Evolutionary conservation across 345 rosid genomes (phyloP), one percentile per base, ranked within the genome.

Genomic region (Trapa bicornis): DNA sequence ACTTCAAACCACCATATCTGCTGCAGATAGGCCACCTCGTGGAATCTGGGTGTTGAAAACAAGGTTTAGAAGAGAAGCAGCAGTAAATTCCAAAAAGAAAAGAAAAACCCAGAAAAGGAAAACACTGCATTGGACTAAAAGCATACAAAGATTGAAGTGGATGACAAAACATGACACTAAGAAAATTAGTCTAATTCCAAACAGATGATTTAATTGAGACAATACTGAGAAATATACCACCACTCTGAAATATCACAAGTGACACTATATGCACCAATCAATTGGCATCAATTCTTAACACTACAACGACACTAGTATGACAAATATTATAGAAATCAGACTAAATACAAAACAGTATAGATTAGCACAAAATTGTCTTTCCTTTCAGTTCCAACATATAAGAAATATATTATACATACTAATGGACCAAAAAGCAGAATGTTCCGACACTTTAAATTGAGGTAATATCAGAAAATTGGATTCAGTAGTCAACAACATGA

Each of bases 1-100:
- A 85, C 96, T 82, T 93, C 96, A 75, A 92, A 92, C 98, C 96
- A 92, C 96, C 98, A 89, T 73, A 92, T 86, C 82, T 89, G 96
- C 76, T 85, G 98, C 75, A 89, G 70, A 80, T 87, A 88, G 47
- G 98, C 97, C 77, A 93, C 85, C 63, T 74, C 80, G 37, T 82
- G 86, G 77, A 92, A 87, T 79, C 98, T 92, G 86, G 67, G 72
- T 70, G 13, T 62, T 35, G 53, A 50, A 63, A 54, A 16, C 42
- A 48, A 17, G 64, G 56, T 37, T 64, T 22, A 48, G 56, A 38
- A 45, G 29, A 53, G n/a, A 12, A 65, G 22, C 56, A 71, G 53
- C 54, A 65, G 16, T 4, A 71, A 50, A 56, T 52, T 65, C 53
- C 33, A 64, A 42, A 65, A 14, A 8, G 16, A n/a, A 1, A 42